These are phyloP conservation scores for Phaseolus coccineus DNA, from an alignment of 331 rosid species.

Conservation along the genomic window DNA sequence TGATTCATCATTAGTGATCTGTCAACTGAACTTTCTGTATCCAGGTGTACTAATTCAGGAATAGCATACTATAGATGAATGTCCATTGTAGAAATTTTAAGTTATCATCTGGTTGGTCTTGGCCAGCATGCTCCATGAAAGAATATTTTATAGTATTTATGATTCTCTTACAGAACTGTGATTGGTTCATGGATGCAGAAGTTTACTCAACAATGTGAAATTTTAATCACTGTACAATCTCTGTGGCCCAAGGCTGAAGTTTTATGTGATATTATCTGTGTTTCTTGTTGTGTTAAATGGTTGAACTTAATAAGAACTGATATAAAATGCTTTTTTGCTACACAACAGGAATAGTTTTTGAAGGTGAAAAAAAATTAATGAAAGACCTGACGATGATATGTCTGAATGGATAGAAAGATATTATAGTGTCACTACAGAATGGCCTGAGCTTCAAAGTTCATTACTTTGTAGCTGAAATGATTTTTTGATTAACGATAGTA, in stretches of 20 bases:
- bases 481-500: background rate
- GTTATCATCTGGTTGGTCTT: background rate
- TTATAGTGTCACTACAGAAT: background rate
- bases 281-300: background rate
- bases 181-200: background rate
- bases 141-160: background rate
- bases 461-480: background rate
- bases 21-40: constrained; percentile 36
- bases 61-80: background rate
- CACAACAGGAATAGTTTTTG: background rate
- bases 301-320: background rate
- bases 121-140: background rate
- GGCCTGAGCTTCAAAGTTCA: background rate
- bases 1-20: constrained; percentile 27
- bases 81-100: background rate
- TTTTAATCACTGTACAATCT: background rate
- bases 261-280: background rate
- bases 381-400: background rate
- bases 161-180: background rate
- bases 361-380: background rate
- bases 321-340: background rate
- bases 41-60: constrained; percentile 28
- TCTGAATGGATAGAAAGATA: background rate
- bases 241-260: background rate
- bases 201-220: background rate